A percentile compares a stretch with the other conserved stretches of the same genome.
Conservation (phyloP, 1,284 basidiomycete species). For the Trichosporon coremiiforme region DNA sequence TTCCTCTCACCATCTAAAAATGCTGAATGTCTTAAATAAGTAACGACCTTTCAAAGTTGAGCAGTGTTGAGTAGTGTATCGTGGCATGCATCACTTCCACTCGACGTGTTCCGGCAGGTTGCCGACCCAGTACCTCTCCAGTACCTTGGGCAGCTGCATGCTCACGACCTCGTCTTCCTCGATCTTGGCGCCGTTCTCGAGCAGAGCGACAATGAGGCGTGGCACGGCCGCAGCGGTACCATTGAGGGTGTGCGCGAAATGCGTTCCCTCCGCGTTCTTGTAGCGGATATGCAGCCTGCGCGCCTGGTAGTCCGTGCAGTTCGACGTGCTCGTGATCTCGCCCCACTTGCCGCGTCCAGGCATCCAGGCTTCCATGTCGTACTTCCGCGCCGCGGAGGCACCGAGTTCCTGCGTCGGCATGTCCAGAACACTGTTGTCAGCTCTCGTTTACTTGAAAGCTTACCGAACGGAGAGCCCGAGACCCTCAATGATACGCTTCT, state of each 20-base stretch:
- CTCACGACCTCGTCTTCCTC: constrained; percentile 57
- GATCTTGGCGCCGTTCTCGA: constrained; percentile 80
- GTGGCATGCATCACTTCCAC: constrained; percentile 15
- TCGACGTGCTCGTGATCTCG: constrained; percentile 90
- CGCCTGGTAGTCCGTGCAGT: constrained; percentile 92
- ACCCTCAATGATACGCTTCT: constrained; percentile 72
- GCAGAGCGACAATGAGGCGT: constrained; percentile 77
- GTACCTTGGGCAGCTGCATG: constrained; percentile 65
- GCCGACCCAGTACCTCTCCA: constrained; percentile 75
- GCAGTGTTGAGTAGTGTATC: constrained; percentile 2
- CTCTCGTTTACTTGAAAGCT: constrained; percentile 36
- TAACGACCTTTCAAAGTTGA: neutral
- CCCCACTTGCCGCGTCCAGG: constrained; percentile 95
- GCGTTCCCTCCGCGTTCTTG: constrained; percentile 55
- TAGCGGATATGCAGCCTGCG: constrained; percentile 85
- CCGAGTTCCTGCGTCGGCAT: constrained; percentile 99
- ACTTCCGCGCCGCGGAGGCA: constrained; percentile 90
- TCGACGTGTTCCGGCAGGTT: constrained; percentile 27
- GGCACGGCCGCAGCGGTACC: too few relatives aligned
- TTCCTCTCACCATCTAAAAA: neutral
- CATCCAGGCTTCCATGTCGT: constrained; percentile 99
- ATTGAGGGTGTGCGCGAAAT: constrained; percentile 88
- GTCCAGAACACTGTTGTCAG: constrained; percentile 72
- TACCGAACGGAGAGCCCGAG: constrained; percentile 79
- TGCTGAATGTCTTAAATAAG: neutral